Conservation (phyloP, 768 basidiomycete species). For the Saitozyma podzolica region DNA sequence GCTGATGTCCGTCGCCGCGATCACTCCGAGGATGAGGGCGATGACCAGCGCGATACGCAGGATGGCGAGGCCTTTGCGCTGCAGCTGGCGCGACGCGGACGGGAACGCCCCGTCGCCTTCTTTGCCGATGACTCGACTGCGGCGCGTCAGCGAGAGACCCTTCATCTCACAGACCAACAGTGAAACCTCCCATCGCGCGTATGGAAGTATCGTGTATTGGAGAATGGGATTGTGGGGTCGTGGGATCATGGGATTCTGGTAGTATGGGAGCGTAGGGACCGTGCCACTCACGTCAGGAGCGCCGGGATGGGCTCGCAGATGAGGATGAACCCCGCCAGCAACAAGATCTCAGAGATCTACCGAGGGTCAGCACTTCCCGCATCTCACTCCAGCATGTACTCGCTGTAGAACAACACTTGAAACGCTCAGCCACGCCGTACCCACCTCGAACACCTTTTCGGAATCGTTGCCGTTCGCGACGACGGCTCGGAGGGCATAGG, state of each 20-base stretch:
- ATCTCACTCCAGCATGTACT: too few species aligned
- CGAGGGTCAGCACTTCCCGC: background rate
- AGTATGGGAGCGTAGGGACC: too few species aligned
- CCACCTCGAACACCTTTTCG: background rate
- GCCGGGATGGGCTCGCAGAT: constrained; percentile 4
- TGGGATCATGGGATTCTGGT: too few species aligned
- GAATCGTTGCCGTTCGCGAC: constrained; percentile 3
- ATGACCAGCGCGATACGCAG: background rate
- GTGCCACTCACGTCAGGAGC: background rate
- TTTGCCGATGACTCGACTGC: background rate
- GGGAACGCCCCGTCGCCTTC: background rate
- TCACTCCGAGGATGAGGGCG: background rate
- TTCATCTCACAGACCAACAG: background rate
- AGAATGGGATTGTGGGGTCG: too few species aligned
- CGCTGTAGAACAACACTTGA: too few species aligned
- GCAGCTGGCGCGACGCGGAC: background rate
- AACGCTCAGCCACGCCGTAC: background rate
- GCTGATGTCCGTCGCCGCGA: background rate
- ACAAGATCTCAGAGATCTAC: background rate
- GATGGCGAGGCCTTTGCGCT: background rate
- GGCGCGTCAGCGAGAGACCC: background rate
- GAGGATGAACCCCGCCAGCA: background rate
- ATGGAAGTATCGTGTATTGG: too few species aligned
- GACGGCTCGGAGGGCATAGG: background rate
- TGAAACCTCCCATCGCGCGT: too few species aligned